These are phyloP conservation scores for Camillea tinctor DNA, from an alignment of 2,329 filamentous ascomycete species.

Conservation along the genomic window DNA sequence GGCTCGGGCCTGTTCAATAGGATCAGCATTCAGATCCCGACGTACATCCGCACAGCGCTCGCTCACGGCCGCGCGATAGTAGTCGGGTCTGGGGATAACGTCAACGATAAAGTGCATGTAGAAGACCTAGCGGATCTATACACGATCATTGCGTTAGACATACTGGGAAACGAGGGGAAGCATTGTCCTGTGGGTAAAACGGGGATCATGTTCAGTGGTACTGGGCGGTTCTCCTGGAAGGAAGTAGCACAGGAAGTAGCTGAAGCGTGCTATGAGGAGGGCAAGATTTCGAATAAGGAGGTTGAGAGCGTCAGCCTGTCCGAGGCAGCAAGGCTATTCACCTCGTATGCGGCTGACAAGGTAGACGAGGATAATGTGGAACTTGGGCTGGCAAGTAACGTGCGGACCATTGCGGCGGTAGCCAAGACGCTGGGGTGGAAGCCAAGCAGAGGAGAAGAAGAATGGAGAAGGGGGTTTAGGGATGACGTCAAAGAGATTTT, in stretches of 20 bases:
- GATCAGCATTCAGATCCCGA: constrained; percentile 38
- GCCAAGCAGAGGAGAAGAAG: constrained; percentile 30
- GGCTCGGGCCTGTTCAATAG: constrained; percentile 43
- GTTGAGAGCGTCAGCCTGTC: constrained; percentile 29
- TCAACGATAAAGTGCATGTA: constrained; percentile 46
- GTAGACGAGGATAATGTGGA: constrained; percentile 30
- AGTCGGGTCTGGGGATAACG: constrained; percentile 39
- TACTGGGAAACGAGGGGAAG: constrained; percentile 29
- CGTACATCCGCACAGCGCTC: constrained; percentile 10
- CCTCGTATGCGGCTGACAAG: constrained; percentile 19
- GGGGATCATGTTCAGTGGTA: constrained; percentile 43
- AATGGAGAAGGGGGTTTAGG: constrained; percentile 15
- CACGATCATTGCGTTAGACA: constrained; percentile 34
- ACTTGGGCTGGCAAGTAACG: constrained; percentile 34
- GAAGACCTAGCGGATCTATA: constrained; percentile 43
- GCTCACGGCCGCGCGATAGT: constrained; percentile 29
- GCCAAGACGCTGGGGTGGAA: constrained; percentile 33
- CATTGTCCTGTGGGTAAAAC: constrained; percentile 35
- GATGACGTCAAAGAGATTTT: constrained; percentile 17
- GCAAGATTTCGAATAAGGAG: constrained; percentile 29
- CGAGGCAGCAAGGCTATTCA: constrained; percentile 20
- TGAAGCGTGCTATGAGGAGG: constrained; percentile 30
- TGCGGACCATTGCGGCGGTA: constrained; percentile 24
- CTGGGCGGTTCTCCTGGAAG: constrained; percentile 39
- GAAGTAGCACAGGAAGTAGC: constrained; percentile 38